These are phyloP conservation scores for Arthrinium puccinioides DNA, from an alignment of 2,329 filamentous ascomycete species.

Conservation along the genomic window DNA sequence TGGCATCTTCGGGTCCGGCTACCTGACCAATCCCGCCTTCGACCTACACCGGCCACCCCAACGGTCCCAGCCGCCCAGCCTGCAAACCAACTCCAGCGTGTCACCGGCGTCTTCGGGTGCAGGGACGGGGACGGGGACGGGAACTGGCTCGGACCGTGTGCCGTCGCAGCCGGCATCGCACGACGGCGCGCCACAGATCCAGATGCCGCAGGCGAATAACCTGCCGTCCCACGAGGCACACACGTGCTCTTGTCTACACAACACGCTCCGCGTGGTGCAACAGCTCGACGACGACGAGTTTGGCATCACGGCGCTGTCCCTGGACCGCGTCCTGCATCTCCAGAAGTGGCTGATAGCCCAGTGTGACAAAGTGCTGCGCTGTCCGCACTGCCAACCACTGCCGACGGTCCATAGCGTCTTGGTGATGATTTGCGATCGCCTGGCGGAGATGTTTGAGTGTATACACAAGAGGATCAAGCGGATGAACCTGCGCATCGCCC, in stretches of 20 bases:
- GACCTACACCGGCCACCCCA: no score
- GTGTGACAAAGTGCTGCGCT: conserved; percentile 18
- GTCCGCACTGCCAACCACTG: conserved; percentile 9
- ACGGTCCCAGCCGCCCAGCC: neutral
- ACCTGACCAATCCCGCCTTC: neutral
- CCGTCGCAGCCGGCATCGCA: no score
- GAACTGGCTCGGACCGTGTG: no score
- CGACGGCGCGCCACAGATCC: no score
- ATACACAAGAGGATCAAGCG: conserved; percentile 12
- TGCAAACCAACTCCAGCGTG: neutral
- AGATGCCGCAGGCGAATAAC: neutral
- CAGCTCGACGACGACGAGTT: conserved; percentile 23
- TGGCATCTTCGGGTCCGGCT: neutral
- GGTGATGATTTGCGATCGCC: conserved; percentile 20
- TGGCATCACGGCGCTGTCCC: conserved; percentile 14
- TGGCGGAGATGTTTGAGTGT: conserved; percentile 21
- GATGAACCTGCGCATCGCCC: conserved; percentile 4
- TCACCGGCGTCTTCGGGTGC: neutral
- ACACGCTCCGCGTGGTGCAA: conserved; percentile 16
- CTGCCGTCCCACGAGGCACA: neutral
- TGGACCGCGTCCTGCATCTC: conserved; percentile 21
- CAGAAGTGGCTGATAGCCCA: conserved; percentile 22
- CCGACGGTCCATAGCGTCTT: conserved; percentile 13
- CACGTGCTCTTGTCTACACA: conserved; percentile 15
- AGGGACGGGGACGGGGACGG: neutral